Percentiles rank a stretch among this genome's conserved stretches.
Conservation (phyloP, 1,284 basidiomycete species). For the Irpex rosettiformis region DNA sequence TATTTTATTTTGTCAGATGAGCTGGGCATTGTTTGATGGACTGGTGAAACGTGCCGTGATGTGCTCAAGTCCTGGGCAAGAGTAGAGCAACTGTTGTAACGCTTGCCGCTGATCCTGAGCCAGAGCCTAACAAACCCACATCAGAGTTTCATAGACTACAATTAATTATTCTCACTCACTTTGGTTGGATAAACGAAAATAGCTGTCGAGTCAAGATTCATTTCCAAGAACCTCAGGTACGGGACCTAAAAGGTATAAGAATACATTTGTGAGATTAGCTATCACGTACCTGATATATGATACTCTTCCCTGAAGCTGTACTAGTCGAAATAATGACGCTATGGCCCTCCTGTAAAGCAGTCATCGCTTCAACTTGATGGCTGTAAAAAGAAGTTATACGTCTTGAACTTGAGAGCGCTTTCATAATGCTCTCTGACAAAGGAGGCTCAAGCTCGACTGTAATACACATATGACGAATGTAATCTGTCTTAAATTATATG, state of each 20-base stretch:
- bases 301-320: slow-evolving; percentile 89
- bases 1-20: slow-evolving; percentile 12
- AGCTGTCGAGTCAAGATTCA: slow-evolving; percentile 61
- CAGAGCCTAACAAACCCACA: slow-evolving; percentile 52
- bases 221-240: slow-evolving; percentile 65
- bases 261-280: neutral
- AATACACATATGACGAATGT: neutral
- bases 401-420: slow-evolving; percentile 61
- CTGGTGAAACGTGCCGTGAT: slow-evolving; percentile 44
- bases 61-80: slow-evolving; percentile 61
- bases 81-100: slow-evolving; percentile 62
- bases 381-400: slow-evolving; percentile 69
- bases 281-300: slow-evolving; percentile 74
- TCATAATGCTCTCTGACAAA: slow-evolving; percentile 53
- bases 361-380: slow-evolving; percentile 80
- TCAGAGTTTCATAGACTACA: neutral
- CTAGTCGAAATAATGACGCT: slow-evolving; percentile 89
- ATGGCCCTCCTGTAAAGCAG: slow-evolving; percentile 55
- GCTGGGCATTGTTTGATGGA: neutral
- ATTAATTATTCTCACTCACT: slow-evolving; percentile 29
- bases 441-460: slow-evolving; percentile 51
- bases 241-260: slow-evolving; percentile 54
- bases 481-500: neutral
- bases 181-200: slow-evolving; percentile 92
- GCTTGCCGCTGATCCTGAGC: slow-evolving; percentile 85